Conservation (phyloP, 768 basidiomycete species). For the Amanita brunnescens region DNA sequence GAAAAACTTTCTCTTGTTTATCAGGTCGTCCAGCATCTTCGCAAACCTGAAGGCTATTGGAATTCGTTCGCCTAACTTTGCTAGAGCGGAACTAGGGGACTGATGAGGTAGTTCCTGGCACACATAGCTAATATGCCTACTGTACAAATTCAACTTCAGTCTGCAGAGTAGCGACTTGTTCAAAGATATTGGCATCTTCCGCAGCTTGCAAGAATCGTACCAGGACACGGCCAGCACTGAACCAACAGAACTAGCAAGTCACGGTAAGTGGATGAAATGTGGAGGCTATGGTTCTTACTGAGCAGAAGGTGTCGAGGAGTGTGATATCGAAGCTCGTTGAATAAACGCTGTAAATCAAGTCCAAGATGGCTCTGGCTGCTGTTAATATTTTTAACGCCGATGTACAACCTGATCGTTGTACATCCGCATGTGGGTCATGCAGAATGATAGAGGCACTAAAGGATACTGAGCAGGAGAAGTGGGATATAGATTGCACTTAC, state of each 20-base stretch:
- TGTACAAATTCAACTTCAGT: conserved; percentile 62
- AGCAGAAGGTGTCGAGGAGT: conserved; percentile 59
- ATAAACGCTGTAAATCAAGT: conserved; percentile 55
- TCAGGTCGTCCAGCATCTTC: conserved; percentile 46
- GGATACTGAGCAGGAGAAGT: conserved; percentile 5
- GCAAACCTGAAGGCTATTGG: conserved; percentile 57
- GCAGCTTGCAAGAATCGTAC: conserved; percentile 60
- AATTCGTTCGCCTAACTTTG: conserved; percentile 55
- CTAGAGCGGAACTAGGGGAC: conserved; percentile 41
- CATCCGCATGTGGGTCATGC: conserved; percentile 69
- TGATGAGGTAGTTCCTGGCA: not conserved
- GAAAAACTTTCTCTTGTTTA: conserved; percentile 28
- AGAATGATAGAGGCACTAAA: conserved; percentile 57
- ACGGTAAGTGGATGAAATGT: not conserved
- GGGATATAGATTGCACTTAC: conserved; percentile 17
- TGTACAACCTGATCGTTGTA: conserved; percentile 47
- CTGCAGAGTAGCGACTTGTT: conserved; percentile 50
- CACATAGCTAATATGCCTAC: conserved; percentile 28
- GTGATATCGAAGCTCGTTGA: conserved; percentile 70
- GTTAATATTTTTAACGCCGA: conserved; percentile 63
- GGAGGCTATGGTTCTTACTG: conserved; percentile 32
- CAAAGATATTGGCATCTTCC: conserved; percentile 43
- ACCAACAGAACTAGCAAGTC: conserved; percentile 53
- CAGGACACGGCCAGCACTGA: conserved; percentile 55
- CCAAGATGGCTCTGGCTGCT: conserved; percentile 57